A percentile compares a stretch with the other conserved stretches of the same genome.
Evolutionary conservation across 768 basidiomycete species (phyloP).

Genomic region (Leccinum uliginosum): DNA sequence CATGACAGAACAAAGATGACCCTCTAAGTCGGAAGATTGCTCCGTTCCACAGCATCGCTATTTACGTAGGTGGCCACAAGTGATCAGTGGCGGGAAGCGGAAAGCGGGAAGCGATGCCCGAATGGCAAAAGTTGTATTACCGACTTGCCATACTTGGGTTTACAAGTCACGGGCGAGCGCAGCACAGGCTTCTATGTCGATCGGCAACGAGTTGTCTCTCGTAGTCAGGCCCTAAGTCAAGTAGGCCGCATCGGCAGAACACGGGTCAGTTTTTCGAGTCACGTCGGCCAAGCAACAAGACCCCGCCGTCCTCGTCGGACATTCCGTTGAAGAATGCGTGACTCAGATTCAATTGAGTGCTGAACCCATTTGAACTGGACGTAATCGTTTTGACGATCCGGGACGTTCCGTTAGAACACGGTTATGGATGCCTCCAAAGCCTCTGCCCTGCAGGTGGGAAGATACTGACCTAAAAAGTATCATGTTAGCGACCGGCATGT

Average conservation of each 20-base stretch:
- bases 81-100: not conserved
- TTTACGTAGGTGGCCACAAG: not conserved
- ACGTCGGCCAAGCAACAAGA: not conserved
- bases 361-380: not conserved
- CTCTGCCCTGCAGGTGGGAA: not conserved
- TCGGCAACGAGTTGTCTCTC: no score
- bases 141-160: not conserved
- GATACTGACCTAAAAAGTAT: not conserved
- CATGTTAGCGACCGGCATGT: not conserved
- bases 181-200: no score
- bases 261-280: not conserved
- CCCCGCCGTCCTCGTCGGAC: not conserved
- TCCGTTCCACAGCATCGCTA: not conserved
- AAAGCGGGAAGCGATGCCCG: not conserved
- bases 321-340: not conserved
- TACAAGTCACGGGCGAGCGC: no score
- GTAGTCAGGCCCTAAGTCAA: no score
- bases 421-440: not conserved
- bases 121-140: not conserved
- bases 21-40: not conserved
- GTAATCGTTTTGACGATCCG: not conserved
- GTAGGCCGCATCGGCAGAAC: not conserved
- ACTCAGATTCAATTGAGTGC: not conserved
- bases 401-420: not conserved
- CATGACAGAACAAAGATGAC: not conserved